These are phyloP conservation scores for Scenedesmus sp. DNA, from an alignment of 163 green algal genomes.

Conservation along the genomic window DNA sequence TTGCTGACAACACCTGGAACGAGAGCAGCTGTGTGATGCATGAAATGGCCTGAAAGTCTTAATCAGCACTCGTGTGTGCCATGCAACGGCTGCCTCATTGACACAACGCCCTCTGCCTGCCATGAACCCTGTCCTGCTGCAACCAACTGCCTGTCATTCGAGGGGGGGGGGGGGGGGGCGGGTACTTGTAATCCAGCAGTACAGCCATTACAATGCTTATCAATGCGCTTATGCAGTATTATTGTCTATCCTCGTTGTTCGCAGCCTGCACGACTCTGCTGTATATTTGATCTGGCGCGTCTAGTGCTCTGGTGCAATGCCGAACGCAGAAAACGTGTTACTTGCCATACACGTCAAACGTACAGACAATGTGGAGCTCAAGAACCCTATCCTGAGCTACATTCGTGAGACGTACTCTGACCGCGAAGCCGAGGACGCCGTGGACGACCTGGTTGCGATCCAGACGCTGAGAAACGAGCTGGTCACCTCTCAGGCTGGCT, in stretches of 20 bases:
- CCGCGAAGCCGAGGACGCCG: constrained; percentile 78
- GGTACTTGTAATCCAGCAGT: background rate
- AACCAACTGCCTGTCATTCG: background rate
- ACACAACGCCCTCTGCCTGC: background rate
- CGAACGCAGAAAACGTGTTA: constrained; percentile 57
- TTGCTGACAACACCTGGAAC: background rate
- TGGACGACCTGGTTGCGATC: constrained; percentile 83
- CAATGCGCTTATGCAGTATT: background rate
- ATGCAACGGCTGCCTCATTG: too few species aligned
- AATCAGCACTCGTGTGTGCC: too few species aligned
- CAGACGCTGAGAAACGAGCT: constrained; percentile 76
- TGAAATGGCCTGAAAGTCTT: too few species aligned
- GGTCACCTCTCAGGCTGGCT: constrained; percentile 62
- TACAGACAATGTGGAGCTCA: constrained; percentile 82
- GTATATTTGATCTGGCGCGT: background rate
- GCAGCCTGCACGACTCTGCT: background rate
- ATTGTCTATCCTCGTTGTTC: background rate
- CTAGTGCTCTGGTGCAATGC: background rate
- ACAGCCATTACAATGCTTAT: background rate
- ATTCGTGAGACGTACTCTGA: constrained; percentile 70
- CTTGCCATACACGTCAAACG: constrained; percentile 91
- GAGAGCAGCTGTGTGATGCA: background rate
- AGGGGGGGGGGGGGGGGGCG: background rate
- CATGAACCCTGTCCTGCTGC: background rate
- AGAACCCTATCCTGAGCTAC: constrained; percentile 79